These are phyloP conservation scores for Neonectria punicea DNA, from an alignment of 2,329 filamentous ascomycete species.

Conservation along the genomic window DNA sequence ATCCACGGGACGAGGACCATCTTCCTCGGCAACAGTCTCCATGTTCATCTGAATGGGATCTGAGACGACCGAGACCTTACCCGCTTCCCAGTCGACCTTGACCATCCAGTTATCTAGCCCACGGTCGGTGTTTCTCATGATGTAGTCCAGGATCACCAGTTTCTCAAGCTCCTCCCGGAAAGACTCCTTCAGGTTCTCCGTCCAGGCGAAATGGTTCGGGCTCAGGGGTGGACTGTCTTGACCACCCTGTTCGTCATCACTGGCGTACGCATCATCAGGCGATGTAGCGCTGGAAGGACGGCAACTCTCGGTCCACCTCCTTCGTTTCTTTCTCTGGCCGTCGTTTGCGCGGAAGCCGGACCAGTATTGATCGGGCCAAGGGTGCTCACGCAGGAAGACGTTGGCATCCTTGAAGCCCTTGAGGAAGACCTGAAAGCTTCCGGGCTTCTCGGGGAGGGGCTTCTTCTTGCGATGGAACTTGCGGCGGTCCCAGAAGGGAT, in stretches of 20 bases:
- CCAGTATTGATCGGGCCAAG: constrained; percentile 92
- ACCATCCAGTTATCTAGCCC: constrained; percentile 99
- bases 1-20: constrained; percentile 71
- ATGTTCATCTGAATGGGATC: constrained; percentile 78
- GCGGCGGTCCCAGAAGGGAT: constrained; percentile 95
- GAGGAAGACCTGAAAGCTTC: constrained; percentile 97
- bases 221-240: constrained; percentile 63
- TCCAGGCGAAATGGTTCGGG: constrained; percentile 80
- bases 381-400: constrained; percentile 91
- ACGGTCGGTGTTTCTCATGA: constrained; percentile 98
- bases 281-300: constrained; percentile 66
- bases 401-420: constrained; percentile 98
- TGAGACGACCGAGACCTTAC: constrained; percentile 85
- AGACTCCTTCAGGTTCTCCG: constrained; percentile 85
- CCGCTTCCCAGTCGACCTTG: constrained; percentile 86
- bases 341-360: constrained; percentile 76
- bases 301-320: constrained; percentile 81
- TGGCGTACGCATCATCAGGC: constrained; percentile 72
- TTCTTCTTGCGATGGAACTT: constrained; percentile 90
- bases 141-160: constrained; percentile 96
- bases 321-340: constrained; percentile 70
- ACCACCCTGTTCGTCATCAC: constrained; percentile 64
- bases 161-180: constrained; percentile 97
- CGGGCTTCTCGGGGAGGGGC: constrained; percentile 86
- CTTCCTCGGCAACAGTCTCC: constrained; percentile 57